phyloP scores from a whole-genome alignment of 306 rosid genomes.

The Inga laurina region DNA sequence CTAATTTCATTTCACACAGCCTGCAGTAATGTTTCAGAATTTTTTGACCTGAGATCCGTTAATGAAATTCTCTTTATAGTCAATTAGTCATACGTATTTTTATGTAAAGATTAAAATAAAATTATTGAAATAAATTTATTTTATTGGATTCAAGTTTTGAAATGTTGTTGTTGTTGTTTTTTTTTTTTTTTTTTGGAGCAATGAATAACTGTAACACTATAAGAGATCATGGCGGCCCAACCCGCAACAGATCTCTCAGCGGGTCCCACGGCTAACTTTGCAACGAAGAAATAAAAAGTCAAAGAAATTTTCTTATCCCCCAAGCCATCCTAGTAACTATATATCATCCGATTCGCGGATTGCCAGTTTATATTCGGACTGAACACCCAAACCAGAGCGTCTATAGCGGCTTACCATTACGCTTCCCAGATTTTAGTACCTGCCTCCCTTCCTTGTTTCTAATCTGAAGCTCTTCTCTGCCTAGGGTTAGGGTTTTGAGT shows the following conservation, averaged over 20 bases:
- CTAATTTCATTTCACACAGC: too few relatives aligned
- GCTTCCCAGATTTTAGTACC: background rate
- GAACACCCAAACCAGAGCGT: background rate
- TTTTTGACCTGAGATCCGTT: too few relatives aligned
- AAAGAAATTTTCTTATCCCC: slow-evolving; percentile 45
- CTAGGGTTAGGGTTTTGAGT: slow-evolving; percentile 45
- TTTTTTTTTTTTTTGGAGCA: too few relatives aligned
- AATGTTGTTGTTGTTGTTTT: too few relatives aligned
- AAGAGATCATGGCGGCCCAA: background rate
- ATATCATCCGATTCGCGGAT: background rate
- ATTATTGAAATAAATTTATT: too few relatives aligned
- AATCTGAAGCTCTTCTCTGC: background rate
- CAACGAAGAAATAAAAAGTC: slow-evolving; percentile 30
- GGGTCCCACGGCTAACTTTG: slow-evolving; percentile 38
- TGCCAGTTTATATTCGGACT: background rate
- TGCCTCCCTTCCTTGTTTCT: background rate
- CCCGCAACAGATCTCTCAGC: background rate
- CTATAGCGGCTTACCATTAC: slow-evolving; percentile 47
- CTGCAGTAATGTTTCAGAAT: too few relatives aligned
- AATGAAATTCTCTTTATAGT: too few relatives aligned
- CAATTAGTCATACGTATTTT: too few relatives aligned
- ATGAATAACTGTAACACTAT: too few relatives aligned
- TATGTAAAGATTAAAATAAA: too few relatives aligned
- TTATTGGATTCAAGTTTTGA: too few relatives aligned
- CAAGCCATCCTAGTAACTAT: slow-evolving; percentile 39